These are phyloP conservation scores for Tricholoma hemisulphureum DNA, from an alignment of 768 basidiomycete genomes.

Conservation along the genomic window DNA sequence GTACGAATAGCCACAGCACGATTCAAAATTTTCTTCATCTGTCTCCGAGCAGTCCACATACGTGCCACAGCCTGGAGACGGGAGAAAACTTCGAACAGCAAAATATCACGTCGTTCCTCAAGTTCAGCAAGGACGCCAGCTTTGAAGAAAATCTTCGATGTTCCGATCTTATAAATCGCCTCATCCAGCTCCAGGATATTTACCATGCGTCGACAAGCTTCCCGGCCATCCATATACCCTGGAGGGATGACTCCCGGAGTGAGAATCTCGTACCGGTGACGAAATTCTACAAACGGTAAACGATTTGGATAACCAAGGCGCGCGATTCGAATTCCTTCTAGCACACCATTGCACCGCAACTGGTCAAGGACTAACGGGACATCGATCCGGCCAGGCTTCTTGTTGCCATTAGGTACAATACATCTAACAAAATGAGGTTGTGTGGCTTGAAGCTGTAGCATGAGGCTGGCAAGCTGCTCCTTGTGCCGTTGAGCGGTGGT, in stretches of 20 bases:
- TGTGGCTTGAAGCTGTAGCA: constrained; percentile 87
- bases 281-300: constrained; percentile 95
- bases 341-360: constrained; percentile 95
- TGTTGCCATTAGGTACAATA: constrained; percentile 91
- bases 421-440: constrained; percentile 98
- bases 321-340: constrained; percentile 98
- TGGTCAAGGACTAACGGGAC: constrained; percentile 96
- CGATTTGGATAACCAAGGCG: constrained; percentile 96
- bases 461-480: constrained; percentile 89
- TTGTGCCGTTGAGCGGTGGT: constrained; percentile 95
- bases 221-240: constrained; percentile 97
- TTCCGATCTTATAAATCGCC: constrained; percentile 83
- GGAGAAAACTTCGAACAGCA: constrained; percentile 89
- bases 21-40: constrained; percentile 93
- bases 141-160: constrained; percentile 99
- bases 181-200: constrained; percentile 86
- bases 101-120: constrained; percentile 85
- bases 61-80: constrained; percentile 83
- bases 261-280: constrained; percentile 93
- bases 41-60: constrained; percentile 82
- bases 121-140: constrained; percentile 95
- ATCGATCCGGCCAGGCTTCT: constrained; percentile 89
- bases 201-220: constrained; percentile 90
- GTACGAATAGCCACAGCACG: constrained; percentile 88
- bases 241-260: constrained; percentile 90